Evolutionary conservation across 306 rosid genomes (phyloP), one percentile per base, ranked within the genome.

Genomic region (Sophora flavescens): DNA sequence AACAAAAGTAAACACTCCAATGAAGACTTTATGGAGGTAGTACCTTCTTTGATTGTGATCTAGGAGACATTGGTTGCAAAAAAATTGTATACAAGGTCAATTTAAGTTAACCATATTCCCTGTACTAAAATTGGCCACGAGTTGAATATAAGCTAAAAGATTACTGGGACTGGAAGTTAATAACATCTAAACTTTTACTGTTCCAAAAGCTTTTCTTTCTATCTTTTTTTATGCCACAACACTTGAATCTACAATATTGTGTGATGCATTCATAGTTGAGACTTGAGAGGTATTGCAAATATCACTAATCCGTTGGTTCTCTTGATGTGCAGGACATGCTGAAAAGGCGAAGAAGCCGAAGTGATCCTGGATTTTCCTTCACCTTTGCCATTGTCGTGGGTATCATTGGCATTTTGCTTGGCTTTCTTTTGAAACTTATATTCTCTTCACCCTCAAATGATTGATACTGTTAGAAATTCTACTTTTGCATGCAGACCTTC

Each of bases 371-470:
- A 22, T 95, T 95, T 85, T 92, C 97, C 60, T 79, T 95, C 64
- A 72, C 78, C 67, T 90, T 84, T 22, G 92, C 99, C 58, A 57
- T 90, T 61, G 78, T 88, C 28, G 97, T 90, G 84, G 99, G 92
- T 59, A 35, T 95, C n/a, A 85, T 95, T 39, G 97, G 97, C 60
- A 64, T 85, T 78, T 76, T 88, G 90, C 90, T 88, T 59, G 97
- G 99, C 81, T 90, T 90, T 79, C 91, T 95, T 66, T 72, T 95
- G 82, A 95, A 87, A 73, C 84, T 95, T 57, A 62, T 88, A 36
- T 86, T 83, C 77, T 89, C 97, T 71, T 86, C 89, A 65, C 90
- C 96, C 8, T 64, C 95, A 80, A 85, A 87, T 85, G 86, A 85
- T 71, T 67, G 33, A 42, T 16, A 44, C 64, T 44, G 32, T 66